Base-by-base conservation (phyloP, 371 early-diverging fungal genomes). In the Mortierella sp. region DNA sequence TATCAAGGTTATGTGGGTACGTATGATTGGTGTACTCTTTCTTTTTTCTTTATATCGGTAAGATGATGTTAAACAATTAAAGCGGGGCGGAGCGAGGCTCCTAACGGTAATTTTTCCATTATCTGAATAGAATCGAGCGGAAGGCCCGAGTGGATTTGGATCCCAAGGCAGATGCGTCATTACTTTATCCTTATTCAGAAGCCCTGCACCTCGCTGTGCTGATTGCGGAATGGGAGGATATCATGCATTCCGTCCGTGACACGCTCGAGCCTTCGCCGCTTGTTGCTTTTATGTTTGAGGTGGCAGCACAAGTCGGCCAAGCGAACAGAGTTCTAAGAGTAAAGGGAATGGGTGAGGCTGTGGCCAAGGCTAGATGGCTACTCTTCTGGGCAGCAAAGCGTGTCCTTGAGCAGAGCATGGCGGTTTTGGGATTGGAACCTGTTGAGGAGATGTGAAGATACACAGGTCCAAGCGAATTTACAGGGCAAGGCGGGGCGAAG, bases 141-240 rank as follows among this genome's bases (percentile, higher is more conserved):
- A 86, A 82, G 58, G 57, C 83, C 5, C 69, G 65, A 2, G 64
- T 69, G 14, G 37, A 48, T 5, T 62, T 85, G 60, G 60, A 68
- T 55, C 57, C 68, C 16, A 56, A 72, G 12, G 84, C 76, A 23
- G 65, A 76, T 46, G 62, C 80, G 16, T 64, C 83, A 12, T 75
- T 90, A 1, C 82, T 98, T 7, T 84, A 87, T 9, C 92, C 92
- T 62, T 86, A 88, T 16, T 57, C 64, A 7, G 86, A 87, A 44
- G 89, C 93, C 0, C 56, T 85, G 44, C 87, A 90, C 4, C 76
- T 99, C 14, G 82, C 93, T 18, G 86, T 90, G 30, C 70, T 88
- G 23, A 85, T 99, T 46, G 87, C 96, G 4, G 90, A 89, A 66
- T 99, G 91, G 74, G 96, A 96, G 15, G 93, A 94, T 53, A 75